A percentile compares a stretch with the other conserved stretches of the same genome.
Evolutionary conservation across 257 asterid genomes (phyloP).

Genomic region (Solanum habrochaites): DNA sequence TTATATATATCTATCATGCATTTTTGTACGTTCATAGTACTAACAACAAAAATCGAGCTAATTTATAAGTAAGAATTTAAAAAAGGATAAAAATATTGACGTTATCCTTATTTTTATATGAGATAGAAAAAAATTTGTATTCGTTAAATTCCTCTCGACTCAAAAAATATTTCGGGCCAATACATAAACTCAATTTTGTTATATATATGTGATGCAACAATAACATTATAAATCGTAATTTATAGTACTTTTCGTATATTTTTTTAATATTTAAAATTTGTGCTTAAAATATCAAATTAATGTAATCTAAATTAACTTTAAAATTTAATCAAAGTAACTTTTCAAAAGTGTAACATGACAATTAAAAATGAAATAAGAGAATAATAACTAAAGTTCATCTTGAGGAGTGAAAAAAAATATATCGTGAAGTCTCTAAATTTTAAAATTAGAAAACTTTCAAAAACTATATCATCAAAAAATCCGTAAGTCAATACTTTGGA

Average conservation of each 20-base stretch:
- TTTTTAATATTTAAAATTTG: too few species aligned
- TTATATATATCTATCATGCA: not conserved
- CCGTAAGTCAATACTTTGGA: not conserved
- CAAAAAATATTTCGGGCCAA: not conserved
- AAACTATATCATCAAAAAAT: not conserved
- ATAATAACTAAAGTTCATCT: not conserved
- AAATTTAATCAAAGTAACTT: too few species aligned
- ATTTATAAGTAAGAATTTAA: not conserved
- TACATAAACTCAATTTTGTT: not conserved
- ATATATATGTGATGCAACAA: not conserved
- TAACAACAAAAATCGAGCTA: not conserved
- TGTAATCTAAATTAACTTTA: too few species aligned
- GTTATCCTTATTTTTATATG: not conserved
- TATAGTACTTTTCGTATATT: too few species aligned
- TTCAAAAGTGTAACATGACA: fast-evolving
- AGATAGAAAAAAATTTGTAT: too few species aligned
- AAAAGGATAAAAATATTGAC: not conserved
- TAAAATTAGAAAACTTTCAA: not conserved
- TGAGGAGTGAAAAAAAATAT: not conserved
- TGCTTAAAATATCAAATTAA: too few species aligned
- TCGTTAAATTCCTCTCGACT: too few species aligned
- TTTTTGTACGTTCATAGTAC: not conserved
- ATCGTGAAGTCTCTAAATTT: not conserved
- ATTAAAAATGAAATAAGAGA: too few species aligned
- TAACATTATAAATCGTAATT: not conserved